Evolutionary conservation across 345 rosid genomes (phyloP).

Genomic region (Euphorbia tirucalli): DNA sequence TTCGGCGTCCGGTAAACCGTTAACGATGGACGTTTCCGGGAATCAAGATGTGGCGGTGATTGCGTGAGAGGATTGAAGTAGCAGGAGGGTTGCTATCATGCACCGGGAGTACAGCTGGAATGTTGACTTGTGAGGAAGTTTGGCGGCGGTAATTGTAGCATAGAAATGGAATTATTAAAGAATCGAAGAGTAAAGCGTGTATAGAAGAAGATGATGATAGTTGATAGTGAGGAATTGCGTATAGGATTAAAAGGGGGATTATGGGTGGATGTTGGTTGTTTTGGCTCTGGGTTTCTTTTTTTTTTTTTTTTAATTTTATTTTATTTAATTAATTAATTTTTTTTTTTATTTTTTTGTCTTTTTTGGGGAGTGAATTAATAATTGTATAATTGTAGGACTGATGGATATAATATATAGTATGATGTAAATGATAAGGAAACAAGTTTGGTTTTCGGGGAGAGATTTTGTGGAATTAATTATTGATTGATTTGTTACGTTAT

Average conservation of each 20-base stretch:
- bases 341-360: no score
- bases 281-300: no score
- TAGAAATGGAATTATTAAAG: background rate
- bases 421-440: background rate
- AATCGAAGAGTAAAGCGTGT: no score
- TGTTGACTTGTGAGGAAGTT: constrained; percentile 13
- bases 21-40: background rate
- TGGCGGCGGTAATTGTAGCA: constrained; percentile 6
- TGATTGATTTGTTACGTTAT: no score
- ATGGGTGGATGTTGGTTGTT: background rate
- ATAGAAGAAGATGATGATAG: no score
- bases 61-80: constrained; percentile 2
- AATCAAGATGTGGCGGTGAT: constrained; percentile 20
- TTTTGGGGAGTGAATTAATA: no score
- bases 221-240: no score
- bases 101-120: constrained; percentile 15
- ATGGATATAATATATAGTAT: no score
- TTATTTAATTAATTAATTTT: no score
- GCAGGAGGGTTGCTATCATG: background rate
- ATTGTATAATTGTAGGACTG: background rate
- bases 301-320: no score
- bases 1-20: constrained; percentile 11
- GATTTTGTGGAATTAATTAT: background rate
- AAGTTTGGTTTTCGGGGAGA: background rate
- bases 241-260: background rate